These are phyloP conservation scores for Verticillium tricorpus DNA, from an alignment of 2,329 filamentous ascomycete species.

Conservation along the genomic window DNA sequence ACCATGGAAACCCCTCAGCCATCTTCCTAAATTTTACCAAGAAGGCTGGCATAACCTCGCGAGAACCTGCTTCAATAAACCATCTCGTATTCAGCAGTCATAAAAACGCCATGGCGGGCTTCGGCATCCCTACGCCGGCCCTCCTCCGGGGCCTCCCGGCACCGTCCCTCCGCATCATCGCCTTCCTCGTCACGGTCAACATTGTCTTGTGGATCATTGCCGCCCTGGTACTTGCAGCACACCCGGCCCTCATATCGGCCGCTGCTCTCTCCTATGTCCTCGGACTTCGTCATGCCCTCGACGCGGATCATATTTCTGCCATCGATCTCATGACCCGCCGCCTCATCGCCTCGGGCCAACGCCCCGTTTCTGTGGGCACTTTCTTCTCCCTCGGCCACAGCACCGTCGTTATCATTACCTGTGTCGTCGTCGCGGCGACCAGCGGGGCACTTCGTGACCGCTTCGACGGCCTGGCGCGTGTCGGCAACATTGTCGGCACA, in stretches of 20 bases:
- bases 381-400: conserved; percentile 94
- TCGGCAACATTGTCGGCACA: conserved; percentile 87
- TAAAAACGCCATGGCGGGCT: neutral
- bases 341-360: conserved; percentile 78
- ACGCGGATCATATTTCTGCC: conserved; percentile 83
- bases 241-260: conserved; percentile 65
- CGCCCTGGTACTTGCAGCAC: conserved; percentile 47
- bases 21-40: no score
- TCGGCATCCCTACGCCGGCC: neutral
- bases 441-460: conserved; percentile 75
- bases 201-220: conserved; percentile 48
- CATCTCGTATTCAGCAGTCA: neutral
- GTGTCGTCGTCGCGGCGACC: conserved; percentile 86
- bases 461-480: conserved; percentile 73
- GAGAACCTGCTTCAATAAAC: no score
- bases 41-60: no score
- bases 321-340: conserved; percentile 95
- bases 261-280: conserved; percentile 84
- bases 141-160: conserved; percentile 22
- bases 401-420: conserved; percentile 87
- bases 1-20: no score
- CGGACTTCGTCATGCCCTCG: conserved; percentile 88
- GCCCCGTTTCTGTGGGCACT: conserved; percentile 86
- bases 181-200: conserved; percentile 46
- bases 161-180: conserved; percentile 42